Evolutionary conservation across 805 yeast species (phyloP).

Genomic region (Alloascoidea hylecoeti): DNA sequence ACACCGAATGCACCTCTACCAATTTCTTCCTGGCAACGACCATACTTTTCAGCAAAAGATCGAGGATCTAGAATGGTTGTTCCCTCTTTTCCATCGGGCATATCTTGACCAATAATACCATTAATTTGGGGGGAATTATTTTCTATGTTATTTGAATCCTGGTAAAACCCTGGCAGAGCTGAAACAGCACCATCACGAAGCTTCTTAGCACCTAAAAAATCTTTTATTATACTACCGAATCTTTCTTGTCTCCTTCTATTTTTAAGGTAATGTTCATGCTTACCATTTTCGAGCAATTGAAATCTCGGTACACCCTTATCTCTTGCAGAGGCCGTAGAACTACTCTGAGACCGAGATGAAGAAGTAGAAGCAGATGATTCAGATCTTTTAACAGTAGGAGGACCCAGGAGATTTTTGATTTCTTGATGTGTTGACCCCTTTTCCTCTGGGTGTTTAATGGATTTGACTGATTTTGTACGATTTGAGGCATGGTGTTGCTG

Average conservation of each 20-base stretch:
- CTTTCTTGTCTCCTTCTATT: slow-evolving; percentile 39
- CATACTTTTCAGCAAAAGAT: slow-evolving; percentile 79
- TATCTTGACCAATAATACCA: slow-evolving; percentile 8
- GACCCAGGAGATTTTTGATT: too few species aligned
- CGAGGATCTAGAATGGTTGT: slow-evolving; percentile 15
- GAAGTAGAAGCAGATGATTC: too few species aligned
- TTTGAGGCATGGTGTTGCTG: too few species aligned
- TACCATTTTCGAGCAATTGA: slow-evolving; percentile 46
- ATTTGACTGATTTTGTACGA: too few species aligned
- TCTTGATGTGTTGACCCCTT: too few species aligned
- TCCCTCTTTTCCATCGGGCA: slow-evolving; percentile 6
- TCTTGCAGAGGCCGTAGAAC: not conserved
- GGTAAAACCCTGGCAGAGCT: slow-evolving; percentile 2
- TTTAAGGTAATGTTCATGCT: slow-evolving; percentile 68
- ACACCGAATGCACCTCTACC: slow-evolving; percentile 94
- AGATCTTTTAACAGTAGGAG: too few species aligned
- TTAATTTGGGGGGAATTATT: slow-evolving; percentile 4
- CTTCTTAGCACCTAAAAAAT: slow-evolving; percentile 52
- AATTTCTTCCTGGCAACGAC: slow-evolving; percentile 86
- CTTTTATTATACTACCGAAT: slow-evolving; percentile 50
- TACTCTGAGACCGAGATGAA: not conserved
- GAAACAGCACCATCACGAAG: not conserved
- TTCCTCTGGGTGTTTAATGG: too few species aligned
- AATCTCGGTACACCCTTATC: slow-evolving; percentile 30
- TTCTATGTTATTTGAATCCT: slow-evolving; percentile 18